phyloP scores from a whole-genome alignment of 108 stramenopile species.

The Skeletonema tropicum region DNA sequence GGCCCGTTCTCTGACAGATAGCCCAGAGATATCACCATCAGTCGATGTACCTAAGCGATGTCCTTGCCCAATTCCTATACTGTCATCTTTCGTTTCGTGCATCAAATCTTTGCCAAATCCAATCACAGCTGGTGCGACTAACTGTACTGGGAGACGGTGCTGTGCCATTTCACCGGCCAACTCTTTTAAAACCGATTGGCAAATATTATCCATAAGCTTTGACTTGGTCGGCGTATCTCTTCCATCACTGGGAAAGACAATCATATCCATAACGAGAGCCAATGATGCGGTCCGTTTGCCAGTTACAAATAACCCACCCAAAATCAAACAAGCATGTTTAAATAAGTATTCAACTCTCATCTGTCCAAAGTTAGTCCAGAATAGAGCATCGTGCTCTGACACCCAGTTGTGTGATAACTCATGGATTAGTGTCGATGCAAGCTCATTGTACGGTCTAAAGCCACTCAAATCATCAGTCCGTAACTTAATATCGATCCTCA shows the following conservation, averaged over 20 bases:
- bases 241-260: conserved; percentile 11
- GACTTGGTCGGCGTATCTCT: neutral
- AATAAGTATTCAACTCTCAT: conserved; percentile 78
- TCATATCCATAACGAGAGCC: conserved; percentile 55
- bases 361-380: conserved; percentile 82
- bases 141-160: conserved; percentile 58
- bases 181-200: conserved; percentile 52
- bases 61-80: conserved; percentile 18
- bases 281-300: conserved; percentile 68
- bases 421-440: conserved; percentile 74
- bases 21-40: conserved; percentile 42
- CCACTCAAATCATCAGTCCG: conserved; percentile 64
- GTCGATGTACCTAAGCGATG: conserved; percentile 51
- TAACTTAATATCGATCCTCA: conserved; percentile 72
- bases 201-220: conserved; percentile 44
- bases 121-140: conserved; percentile 56
- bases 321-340: conserved; percentile 46
- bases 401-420: conserved; percentile 87
- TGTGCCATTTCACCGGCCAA: conserved; percentile 68
- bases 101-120: conserved; percentile 55
- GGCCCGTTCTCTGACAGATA: conserved; percentile 53
- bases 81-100: conserved; percentile 27
- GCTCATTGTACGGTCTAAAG: conserved; percentile 67
- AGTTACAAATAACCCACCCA: conserved; percentile 47
- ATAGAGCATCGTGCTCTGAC: conserved; percentile 72